Evolutionary conservation across 345 rosid genomes (phyloP).

Genomic region (Physaria fendleri): DNA sequence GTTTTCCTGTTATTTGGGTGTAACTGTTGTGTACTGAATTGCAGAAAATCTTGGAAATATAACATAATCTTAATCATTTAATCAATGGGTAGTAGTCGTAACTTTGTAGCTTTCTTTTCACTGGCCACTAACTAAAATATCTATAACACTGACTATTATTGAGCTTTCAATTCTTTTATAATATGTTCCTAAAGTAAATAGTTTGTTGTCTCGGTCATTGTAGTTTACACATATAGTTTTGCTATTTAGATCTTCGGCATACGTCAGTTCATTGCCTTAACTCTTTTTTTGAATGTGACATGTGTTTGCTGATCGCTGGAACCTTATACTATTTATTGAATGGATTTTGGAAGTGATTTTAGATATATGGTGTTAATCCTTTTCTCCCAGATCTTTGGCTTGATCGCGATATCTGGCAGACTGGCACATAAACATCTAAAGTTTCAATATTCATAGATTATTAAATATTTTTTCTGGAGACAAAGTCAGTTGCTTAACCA

Average conservation of each 20-base stretch:
- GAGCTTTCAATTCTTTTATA: background rate
- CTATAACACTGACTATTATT: background rate
- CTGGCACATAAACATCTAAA: background rate
- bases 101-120: conserved; percentile 17
- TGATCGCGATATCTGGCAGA: conserved; percentile 2
- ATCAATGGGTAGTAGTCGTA: background rate
- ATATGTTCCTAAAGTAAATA: conserved; percentile 1
- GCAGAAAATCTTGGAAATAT: conserved; percentile 8
- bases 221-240: background rate
- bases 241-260: background rate
- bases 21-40: conserved; percentile 2
- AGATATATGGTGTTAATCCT: background rate
- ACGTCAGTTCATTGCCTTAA: background rate
- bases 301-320: background rate
- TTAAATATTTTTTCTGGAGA: background rate
- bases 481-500: background rate
- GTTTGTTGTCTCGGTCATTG: background rate
- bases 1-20: conserved; percentile 12
- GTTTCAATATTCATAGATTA: conserved; percentile 2
- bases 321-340: background rate
- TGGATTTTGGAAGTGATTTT: background rate
- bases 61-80: background rate
- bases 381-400: background rate
- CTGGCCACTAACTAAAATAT: background rate
- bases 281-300: background rate